Percentiles rank a stretch among this genome's conserved stretches.
Evolutionary conservation across 345 rosid genomes (phyloP).

Genomic region (Theobroma cacao): DNA sequence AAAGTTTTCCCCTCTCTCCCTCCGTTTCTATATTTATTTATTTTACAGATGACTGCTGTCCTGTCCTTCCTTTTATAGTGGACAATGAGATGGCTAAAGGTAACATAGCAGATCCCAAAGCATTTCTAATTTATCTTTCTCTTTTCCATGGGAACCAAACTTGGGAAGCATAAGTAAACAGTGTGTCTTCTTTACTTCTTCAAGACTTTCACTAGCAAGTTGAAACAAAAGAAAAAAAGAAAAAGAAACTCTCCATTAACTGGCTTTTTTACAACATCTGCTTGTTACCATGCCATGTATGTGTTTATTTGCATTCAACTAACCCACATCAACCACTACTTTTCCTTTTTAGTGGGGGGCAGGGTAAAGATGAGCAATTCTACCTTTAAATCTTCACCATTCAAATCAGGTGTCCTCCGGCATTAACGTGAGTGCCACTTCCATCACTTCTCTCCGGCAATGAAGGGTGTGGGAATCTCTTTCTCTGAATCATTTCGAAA

Average conservation of each 20-base stretch:
- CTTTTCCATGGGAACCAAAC: background rate
- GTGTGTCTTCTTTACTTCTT: background rate
- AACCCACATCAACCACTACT: background rate
- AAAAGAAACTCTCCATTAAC: background rate
- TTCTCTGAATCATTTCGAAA: background rate
- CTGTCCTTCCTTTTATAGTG: background rate
- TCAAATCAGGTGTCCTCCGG: background rate
- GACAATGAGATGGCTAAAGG: background rate
- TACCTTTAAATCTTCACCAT: conserved; percentile 5
- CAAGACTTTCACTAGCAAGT: background rate
- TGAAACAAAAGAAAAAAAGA: too few relatives aligned
- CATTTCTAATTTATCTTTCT: background rate
- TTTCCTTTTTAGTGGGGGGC: background rate
- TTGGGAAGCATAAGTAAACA: background rate
- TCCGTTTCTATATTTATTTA: too few relatives aligned
- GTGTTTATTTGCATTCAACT: background rate
- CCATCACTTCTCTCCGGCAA: background rate
- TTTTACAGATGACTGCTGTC: background rate
- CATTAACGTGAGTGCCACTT: background rate
- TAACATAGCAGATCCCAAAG: background rate
- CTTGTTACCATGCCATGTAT: background rate
- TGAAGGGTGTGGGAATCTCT: background rate
- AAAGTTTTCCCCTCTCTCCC: background rate
- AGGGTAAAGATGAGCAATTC: background rate
- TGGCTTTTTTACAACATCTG: background rate